Base-by-base conservation (phyloP, 305 asterid genomes). In the Plantago rigida region DNA sequence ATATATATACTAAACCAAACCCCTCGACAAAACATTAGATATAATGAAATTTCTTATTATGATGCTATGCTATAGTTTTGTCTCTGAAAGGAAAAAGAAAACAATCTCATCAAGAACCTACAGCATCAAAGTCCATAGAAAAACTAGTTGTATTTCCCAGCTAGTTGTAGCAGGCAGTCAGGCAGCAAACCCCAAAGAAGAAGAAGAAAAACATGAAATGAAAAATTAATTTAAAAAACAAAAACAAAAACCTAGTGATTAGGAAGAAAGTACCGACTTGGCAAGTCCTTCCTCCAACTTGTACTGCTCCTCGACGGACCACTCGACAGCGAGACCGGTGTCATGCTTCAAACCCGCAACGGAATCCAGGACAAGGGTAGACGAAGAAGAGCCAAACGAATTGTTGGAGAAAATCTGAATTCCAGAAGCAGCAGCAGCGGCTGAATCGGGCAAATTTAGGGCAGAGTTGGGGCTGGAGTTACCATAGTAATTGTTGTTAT, bases 301-400 rank as follows among this genome's bases (percentile, higher is more conserved):
- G 67, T 68, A 80, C 83, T 85, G 86, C 62, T 85, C 96, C 31
- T 80, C 93, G 28, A 75, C 73, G 14, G 93, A 78, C 96, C 96
- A 88, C 77, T 88, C 96, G 41, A 69, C 90, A 0, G 90, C 93
- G 52, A 88, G 69, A 19, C 88, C 93, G 0, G 90, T 75, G 12
- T 85, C 94, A 73, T 85, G 90, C 72, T 83, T 85, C 75, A 88
- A 65, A 73, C 93, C 93, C 3, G 94, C 87, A 45, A 68, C 82
- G 7, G 86, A 77, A 65, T 87, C 89, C 62, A 85, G 62, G 65
- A 82, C 75, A 42, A 79, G 78, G 60, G 94, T 59, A 28, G 76
- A 61, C 19, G 19, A 17, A 54, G 69, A 60, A 10, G 34, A 29
- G 4, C 34, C 34, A 29, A 29, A 29, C 34, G 77, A 73, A 50